A percentile compares a stretch with the other conserved stretches of the same genome.
Evolutionary conservation across 208 protist species (phyloP).

Genomic region (Crithidia sp.): DNA sequence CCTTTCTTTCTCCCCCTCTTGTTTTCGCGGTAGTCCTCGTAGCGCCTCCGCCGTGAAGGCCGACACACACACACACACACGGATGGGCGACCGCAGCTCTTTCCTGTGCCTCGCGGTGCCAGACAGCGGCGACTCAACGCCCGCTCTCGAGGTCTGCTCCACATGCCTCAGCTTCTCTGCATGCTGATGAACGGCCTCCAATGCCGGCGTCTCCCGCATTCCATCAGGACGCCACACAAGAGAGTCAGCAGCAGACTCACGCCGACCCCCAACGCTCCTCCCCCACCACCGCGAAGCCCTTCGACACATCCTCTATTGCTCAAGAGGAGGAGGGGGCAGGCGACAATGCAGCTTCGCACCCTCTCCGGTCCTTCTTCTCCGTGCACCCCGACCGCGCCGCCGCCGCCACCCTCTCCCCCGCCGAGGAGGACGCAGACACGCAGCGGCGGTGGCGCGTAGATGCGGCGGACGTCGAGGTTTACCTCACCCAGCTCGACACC

Average conservation of each 20-base stretch:
- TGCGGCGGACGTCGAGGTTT: slow-evolving; percentile 37
- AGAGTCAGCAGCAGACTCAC: no score
- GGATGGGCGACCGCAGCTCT: slow-evolving; percentile 10
- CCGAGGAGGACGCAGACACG: slow-evolving; percentile 8
- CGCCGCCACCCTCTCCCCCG: background rate
- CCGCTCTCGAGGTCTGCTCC: background rate
- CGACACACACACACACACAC: background rate
- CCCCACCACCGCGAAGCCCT: no score
- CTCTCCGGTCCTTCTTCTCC: slow-evolving; percentile 16
- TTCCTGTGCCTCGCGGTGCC: slow-evolving; percentile 11
- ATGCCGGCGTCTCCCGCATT: no score
- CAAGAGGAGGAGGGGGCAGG: background rate
- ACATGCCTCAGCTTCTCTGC: no score
- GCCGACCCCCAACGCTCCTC: no score
- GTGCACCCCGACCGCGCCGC: slow-evolving; percentile 1
- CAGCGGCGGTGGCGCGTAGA: slow-evolving; percentile 31
- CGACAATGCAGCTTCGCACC: background rate
- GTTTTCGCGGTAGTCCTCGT: background rate
- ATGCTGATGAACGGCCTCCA: no score
- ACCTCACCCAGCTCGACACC: slow-evolving; percentile 50
- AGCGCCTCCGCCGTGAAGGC: no score
- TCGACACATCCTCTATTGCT: no score
- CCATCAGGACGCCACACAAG: no score
- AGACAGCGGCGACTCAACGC: background rate
- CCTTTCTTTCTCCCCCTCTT: background rate